Percentiles rank a stretch among this genome's conserved stretches.
phyloP scores from a whole-genome alignment of 1,284 basidiomycete species.

The Leccinum fallax region DNA sequence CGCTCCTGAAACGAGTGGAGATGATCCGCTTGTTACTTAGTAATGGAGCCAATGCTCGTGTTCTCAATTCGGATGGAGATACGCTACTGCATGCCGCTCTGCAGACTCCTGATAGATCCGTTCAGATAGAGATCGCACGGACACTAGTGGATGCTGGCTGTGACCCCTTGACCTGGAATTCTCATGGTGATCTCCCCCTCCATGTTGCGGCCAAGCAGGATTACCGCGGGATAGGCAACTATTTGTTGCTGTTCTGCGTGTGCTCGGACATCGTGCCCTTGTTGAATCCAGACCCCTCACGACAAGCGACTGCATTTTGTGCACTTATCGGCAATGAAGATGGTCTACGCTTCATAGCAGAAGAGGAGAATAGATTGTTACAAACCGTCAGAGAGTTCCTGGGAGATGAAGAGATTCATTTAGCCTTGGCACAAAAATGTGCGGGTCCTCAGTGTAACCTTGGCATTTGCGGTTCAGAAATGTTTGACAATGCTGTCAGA shows the following conservation, averaged over 20 bases:
- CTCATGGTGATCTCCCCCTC: neutral
- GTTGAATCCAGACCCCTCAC: neutral
- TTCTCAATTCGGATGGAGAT: neutral
- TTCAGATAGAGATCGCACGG: neutral
- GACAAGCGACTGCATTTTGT: neutral
- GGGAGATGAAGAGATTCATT: neutral
- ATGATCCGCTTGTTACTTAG: neutral
- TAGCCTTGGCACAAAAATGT: neutral
- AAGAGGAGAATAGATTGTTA: neutral
- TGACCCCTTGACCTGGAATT: neutral
- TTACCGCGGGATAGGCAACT: neutral
- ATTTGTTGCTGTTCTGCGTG: neutral
- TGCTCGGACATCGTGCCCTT: neutral
- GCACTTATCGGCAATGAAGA: neutral
- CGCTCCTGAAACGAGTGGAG: neutral
- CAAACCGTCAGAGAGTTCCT: neutral
- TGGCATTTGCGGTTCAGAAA: neutral
- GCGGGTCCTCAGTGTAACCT: neutral
- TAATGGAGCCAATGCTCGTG: neutral
- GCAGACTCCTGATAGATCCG: neutral
- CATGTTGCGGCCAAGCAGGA: neutral
- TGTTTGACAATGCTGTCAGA: neutral
- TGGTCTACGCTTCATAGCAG: neutral
- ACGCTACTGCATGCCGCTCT: slow-evolving; percentile 29
- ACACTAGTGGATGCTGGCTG: neutral